Conservation (phyloP, 2,329 filamentous ascomycete genomes). For the Leptographium wingfieldii region DNA sequence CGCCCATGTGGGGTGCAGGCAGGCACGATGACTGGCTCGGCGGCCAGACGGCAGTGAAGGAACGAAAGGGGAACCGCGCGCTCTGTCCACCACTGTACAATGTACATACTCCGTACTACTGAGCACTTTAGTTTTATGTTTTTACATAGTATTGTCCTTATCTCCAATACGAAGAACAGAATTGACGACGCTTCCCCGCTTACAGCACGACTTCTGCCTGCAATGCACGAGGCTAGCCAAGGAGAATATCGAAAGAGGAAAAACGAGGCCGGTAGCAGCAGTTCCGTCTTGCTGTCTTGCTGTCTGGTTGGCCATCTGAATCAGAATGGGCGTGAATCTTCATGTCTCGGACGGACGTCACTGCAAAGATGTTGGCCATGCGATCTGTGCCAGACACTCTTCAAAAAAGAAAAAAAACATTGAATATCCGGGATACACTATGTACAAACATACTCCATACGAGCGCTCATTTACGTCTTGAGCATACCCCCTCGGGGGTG, state of each 20-base stretch:
- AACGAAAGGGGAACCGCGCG: background rate
- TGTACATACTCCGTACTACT: too few relatives aligned
- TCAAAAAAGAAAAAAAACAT: too few relatives aligned
- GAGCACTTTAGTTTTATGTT: background rate
- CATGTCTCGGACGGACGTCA: background rate
- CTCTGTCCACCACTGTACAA: background rate
- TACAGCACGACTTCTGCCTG: background rate
- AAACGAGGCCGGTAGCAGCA: background rate
- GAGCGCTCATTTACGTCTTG: background rate
- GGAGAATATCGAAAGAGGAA: background rate
- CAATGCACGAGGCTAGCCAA: background rate
- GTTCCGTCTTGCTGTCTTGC: too few relatives aligned
- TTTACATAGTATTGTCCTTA: background rate
- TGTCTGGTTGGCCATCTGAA: background rate
- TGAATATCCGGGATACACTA: too few relatives aligned
- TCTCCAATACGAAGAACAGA: background rate
- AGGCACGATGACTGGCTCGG: background rate
- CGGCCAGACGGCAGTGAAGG: background rate
- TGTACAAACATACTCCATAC: too few relatives aligned
- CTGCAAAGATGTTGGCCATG: background rate
- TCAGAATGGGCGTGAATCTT: background rate
- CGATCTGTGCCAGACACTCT: background rate
- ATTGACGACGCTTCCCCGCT: background rate
- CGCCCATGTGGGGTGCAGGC: background rate
- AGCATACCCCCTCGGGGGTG: background rate